A percentile compares a stretch with the other conserved stretches of the same genome.
These are phyloP conservation scores for Rhizophora mangle DNA, from an alignment of 345 rosid genomes.

Conservation along the genomic window DNA sequence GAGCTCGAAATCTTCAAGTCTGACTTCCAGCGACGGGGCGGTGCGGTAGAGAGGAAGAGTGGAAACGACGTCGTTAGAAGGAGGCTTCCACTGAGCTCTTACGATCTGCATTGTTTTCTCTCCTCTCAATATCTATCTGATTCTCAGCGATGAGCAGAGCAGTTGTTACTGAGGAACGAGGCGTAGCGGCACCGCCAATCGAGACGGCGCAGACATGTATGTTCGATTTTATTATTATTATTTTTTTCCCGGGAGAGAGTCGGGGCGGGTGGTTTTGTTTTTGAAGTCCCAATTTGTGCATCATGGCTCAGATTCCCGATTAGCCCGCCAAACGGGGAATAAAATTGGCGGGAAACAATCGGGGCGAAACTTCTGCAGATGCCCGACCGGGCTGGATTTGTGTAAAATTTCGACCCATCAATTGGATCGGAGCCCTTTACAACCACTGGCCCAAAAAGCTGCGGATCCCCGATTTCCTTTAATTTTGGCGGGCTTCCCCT, in stretches of 20 bases:
- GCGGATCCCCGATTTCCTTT: too few relatives aligned
- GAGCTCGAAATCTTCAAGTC: constrained; percentile 89
- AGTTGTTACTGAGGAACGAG: neutral
- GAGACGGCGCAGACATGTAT: too few relatives aligned
- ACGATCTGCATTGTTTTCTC: constrained; percentile 45
- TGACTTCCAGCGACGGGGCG: constrained; percentile 78
- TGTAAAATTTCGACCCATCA: too few relatives aligned
- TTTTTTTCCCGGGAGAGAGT: too few relatives aligned
- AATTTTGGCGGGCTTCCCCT: too few relatives aligned
- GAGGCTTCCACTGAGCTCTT: constrained; percentile 29
- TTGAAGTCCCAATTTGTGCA: too few relatives aligned
- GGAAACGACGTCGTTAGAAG: constrained; percentile 26
- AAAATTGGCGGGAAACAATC: constrained; percentile 20
- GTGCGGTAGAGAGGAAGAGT: constrained; percentile 69
- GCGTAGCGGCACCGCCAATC: too few relatives aligned
- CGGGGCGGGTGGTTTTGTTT: too few relatives aligned
- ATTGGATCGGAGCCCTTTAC: too few relatives aligned
- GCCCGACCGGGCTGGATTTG: neutral
- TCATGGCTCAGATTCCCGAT: too few relatives aligned
- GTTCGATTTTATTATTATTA: too few relatives aligned
- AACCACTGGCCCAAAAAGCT: too few relatives aligned
- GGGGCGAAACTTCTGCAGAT: neutral
- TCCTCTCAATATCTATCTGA: neutral
- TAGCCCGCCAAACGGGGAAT: constrained; percentile 13
- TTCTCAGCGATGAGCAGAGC: neutral